Evolutionary conservation across 345 rosid species (phyloP), one percentile per base, ranked within the genome.

Genomic region (Cochlearia excelsa): DNA sequence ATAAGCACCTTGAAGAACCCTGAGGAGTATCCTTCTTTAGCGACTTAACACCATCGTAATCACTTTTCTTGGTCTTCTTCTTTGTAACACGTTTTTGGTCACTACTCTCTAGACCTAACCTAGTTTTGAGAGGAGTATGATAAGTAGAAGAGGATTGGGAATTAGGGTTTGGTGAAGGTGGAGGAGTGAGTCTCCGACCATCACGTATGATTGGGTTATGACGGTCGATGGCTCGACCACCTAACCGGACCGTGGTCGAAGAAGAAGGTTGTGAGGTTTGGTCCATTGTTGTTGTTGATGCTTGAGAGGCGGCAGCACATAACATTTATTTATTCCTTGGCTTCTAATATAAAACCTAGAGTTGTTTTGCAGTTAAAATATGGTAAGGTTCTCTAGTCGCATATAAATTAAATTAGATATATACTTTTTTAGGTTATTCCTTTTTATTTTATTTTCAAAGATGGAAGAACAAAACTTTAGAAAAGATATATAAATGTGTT

Each of bases 191-290:
- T 67, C 97, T 82, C 63, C 72, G 81, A 33, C 72, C 78, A 54
- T 90, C 95, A 49, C 90, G 65, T 74, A 83, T 90, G 70, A 87
- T 83, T 11, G 95, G 95, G 38, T 90, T 87, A 77, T 87, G 86
- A 70, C 95, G 93, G 69, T 90, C 95, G 54, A 90, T 82, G 75
- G 85, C 75, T 62, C 84, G 76, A 58, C 57, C 63, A 61, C 78
- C 61, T 58, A 74, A 59, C 48, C 76, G 57, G n/a, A 72, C 30
- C 5, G 78, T 51, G 45, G 51, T 1, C 35, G 77, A 67, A 46
- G 77, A 67, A 50, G 81, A 60, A 44, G 85, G 75, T 31, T 63
- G 61, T 9, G 77, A 49, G 28, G 71, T 54, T 65, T 77, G 81
- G 30, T 80, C 82, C 78, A 78, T 59, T 71, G 86, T 80, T 23